phyloP scores from a whole-genome alignment of 2,329 filamentous ascomycete genomes.

The Beauveria bassiana region DNA sequence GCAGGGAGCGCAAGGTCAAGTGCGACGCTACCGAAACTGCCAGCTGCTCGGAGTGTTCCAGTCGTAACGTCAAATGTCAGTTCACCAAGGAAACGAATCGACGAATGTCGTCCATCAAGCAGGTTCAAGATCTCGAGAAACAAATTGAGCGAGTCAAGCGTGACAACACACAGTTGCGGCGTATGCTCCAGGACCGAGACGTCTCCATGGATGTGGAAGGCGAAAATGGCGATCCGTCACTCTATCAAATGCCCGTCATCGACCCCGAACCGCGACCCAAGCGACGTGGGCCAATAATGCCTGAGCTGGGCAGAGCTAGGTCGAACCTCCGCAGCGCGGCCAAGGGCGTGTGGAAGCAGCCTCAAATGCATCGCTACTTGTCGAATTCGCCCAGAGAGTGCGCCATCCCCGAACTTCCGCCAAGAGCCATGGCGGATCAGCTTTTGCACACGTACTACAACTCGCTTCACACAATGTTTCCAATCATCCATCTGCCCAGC shows the following conservation, averaged over 20 bases:
- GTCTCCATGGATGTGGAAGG: conserved; percentile 43
- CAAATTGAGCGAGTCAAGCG: conserved; percentile 74
- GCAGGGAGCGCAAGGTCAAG: conserved; percentile 76
- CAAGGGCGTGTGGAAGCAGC: conserved; percentile 72
- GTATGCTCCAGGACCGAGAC: conserved; percentile 48
- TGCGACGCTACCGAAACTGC: conserved; percentile 95
- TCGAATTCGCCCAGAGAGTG: conserved; percentile 42
- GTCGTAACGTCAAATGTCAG: conserved; percentile 92
- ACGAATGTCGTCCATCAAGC: conserved; percentile 98
- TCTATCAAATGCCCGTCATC: conserved; percentile 55
- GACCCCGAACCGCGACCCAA: conserved; percentile 58
- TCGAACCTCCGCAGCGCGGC: conserved; percentile 65
- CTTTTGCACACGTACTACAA: conserved; percentile 69
- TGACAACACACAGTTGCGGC: conserved; percentile 68
- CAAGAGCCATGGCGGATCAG: conserved; percentile 60
- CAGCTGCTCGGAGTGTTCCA: conserved; percentile 95
- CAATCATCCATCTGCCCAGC: conserved; percentile 80
- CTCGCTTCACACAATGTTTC: conserved; percentile 71
- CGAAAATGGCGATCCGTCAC: conserved; percentile 39
- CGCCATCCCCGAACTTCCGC: conserved; percentile 58
- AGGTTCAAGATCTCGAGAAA: conserved; percentile 93
- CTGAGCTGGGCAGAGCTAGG: conserved; percentile 65
- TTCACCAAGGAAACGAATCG: conserved; percentile 99
- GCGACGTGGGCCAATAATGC: conserved; percentile 51
- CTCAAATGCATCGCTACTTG: conserved; percentile 55